Base-by-base conservation (phyloP, 2,329 filamentous ascomycete species). In the Neonectria sp. region DNA sequence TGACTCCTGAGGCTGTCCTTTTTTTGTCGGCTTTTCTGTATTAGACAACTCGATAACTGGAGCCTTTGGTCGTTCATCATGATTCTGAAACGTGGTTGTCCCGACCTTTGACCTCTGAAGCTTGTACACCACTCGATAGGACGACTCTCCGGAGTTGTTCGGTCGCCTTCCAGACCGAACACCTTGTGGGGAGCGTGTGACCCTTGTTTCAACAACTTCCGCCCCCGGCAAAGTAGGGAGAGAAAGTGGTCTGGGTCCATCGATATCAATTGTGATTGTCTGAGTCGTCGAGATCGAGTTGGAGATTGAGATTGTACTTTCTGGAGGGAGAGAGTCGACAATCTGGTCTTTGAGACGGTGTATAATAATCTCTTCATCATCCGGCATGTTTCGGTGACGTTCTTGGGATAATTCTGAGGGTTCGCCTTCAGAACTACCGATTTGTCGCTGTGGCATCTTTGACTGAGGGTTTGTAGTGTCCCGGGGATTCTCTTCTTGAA, bases 231-330 rank as follows among this genome's bases (percentile, higher is more conserved):
- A 86, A 2, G 88, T 86, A 2, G 86, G 81, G 2, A 91, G 79
- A 1, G 85, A 82, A 3, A 87, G 82, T 6, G 85, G 81, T 24
- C 84, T 81, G 5, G 85, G 81, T 1, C 88, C 88, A 15, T 85
- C 85, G 43, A 92, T 85, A 60, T 92, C 89, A 3, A 92, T 89
- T 0, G 90, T 91, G 71, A 92, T 89, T 15, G 84, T 91, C 68
- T 91, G 90, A 8, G 86, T 89, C 1, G 87, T 90, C 1, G 85
- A 85, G 0, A 89, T 88, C 3, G 86, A 86, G 6, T 88, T 90
- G 1, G 86, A 87, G 43, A 91, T 88, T 9, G 88, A 88, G 6
- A 91, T 86, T n/a, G 85, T 85, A 0, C 89, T 86, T 51, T 88
- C 85, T 0, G 85, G 77, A 1, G 89, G 85, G 5, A 91, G 77